These are phyloP conservation scores for Toxicodendron radicans DNA, from an alignment of 345 rosid species.

Conservation along the genomic window DNA sequence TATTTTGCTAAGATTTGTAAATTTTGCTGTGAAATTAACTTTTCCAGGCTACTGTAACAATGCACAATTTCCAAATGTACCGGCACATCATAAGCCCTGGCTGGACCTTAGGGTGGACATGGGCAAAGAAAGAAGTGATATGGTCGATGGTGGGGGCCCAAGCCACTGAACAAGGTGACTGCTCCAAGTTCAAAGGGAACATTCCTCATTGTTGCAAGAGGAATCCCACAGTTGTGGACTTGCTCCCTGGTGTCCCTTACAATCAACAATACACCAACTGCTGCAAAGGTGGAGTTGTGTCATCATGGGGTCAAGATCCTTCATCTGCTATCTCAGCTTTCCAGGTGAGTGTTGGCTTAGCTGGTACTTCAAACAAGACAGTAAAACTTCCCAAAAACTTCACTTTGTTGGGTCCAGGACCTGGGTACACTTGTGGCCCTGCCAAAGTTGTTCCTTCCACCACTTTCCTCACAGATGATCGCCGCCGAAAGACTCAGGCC, in stretches of 20 bases:
- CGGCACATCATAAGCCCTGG: constrained; percentile 81
- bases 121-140: constrained; percentile 90
- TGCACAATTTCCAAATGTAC: constrained; percentile 75
- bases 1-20: no score
- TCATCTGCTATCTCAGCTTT: constrained; percentile 64
- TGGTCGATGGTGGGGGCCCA: constrained; percentile 84
- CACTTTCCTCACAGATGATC: constrained; percentile 59
- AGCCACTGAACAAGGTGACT: constrained; percentile 90
- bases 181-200: constrained; percentile 85
- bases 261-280: constrained; percentile 77
- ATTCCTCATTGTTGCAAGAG: constrained; percentile 88
- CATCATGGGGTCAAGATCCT: constrained; percentile 86
- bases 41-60: constrained; percentile 65
- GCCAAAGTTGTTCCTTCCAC: constrained; percentile 72
- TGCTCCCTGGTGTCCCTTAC: constrained; percentile 79
- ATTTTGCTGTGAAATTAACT: background rate
- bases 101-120: constrained; percentile 86
- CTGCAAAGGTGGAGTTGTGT: constrained; percentile 86
- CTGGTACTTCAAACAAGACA: constrained; percentile 82
- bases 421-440: constrained; percentile 88
- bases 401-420: constrained; percentile 79
- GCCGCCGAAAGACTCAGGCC: constrained; percentile 73
- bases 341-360: constrained; percentile 70
- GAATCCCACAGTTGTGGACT: constrained; percentile 68
- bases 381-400: constrained; percentile 87